A percentile compares a stretch with the other conserved stretches of the same genome.
Conservation (phyloP, 768 basidiomycete genomes). For the Sutorius australiensis region DNA sequence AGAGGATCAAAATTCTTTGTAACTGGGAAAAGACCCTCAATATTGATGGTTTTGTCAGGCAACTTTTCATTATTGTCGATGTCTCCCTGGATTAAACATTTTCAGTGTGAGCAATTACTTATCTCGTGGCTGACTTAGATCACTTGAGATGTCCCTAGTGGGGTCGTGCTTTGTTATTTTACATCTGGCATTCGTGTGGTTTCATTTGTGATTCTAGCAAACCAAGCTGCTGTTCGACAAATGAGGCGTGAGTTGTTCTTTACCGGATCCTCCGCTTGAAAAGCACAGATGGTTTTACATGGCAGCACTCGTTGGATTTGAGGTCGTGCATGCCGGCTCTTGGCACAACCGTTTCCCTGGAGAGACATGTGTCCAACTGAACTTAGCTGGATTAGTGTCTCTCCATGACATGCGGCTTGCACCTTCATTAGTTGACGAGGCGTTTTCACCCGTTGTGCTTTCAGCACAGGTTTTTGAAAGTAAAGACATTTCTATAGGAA, state of each 20-base stretch:
- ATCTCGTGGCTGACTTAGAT: neutral
- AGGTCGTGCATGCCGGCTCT: slow-evolving; percentile 15
- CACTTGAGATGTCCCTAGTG: slow-evolving; percentile 20
- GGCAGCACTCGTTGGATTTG: slow-evolving; percentile 1
- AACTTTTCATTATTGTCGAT: neutral
- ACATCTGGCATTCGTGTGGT: slow-evolving; percentile 25
- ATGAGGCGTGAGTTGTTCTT: neutral
- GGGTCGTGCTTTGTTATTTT: slow-evolving; percentile 36
- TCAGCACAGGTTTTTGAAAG: no score
- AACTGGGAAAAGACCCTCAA: slow-evolving; percentile 39
- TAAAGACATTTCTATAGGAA: no score
- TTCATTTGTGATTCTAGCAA: slow-evolving; percentile 16
- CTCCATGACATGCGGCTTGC: no score
- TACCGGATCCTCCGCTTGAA: neutral
- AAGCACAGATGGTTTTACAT: neutral
- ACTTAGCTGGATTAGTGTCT: slow-evolving; percentile 32
- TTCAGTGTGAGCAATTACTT: slow-evolving; percentile 25
- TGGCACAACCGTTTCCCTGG: slow-evolving; percentile 37
- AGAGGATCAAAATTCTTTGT: slow-evolving; percentile 39
- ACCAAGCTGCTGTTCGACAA: neutral
- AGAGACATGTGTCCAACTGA: slow-evolving; percentile 33
- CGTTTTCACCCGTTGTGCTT: no score
- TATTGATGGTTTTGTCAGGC: slow-evolving; percentile 49
- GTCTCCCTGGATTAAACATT: neutral
- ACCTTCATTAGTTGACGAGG: no score